Conservation (phyloP, 495 filamentous ascomycete species). For the Neurospora sp. region DNA sequence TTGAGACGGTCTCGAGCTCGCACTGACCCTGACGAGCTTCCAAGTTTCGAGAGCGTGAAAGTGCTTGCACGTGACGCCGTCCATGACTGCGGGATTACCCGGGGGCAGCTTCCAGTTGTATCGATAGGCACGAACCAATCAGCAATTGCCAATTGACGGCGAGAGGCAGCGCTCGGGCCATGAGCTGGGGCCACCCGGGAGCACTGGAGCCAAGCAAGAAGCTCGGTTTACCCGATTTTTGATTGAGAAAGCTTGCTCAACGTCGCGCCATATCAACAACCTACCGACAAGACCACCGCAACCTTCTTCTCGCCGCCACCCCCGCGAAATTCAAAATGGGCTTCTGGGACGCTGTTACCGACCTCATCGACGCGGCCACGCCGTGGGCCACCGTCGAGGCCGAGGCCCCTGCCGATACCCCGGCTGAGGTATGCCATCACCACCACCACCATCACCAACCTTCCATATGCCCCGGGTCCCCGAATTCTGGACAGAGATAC, state of each 20-base stretch:
- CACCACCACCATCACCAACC: not conserved
- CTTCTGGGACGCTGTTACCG: slow-evolving; percentile 45
- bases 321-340: slow-evolving; percentile 33
- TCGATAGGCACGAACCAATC: slow-evolving; percentile 4
- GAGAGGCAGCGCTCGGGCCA: not conserved
- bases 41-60: not conserved
- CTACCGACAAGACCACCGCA: not conserved
- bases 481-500: not conserved
- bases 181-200: not conserved
- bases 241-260: slow-evolving; percentile 16
- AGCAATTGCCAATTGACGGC: not conserved
- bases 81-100: not conserved
- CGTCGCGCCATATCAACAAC: slow-evolving; percentile 20
- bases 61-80: not conserved
- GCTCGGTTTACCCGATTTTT: slow-evolving; percentile 23
- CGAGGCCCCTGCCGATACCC: slow-evolving; percentile 37
- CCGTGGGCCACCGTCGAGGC: slow-evolving; percentile 47
- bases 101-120: not conserved
- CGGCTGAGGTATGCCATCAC: slow-evolving; percentile 5
- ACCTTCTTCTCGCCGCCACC: not conserved
- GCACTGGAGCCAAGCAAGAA: not conserved
- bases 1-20: not conserved
- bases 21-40: not conserved
- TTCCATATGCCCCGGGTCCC: not conserved
- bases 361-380: slow-evolving; percentile 44